Evolutionary conservation across 176 grass and related monocot genomes (phyloP).

Genomic region (Areca catechu): DNA sequence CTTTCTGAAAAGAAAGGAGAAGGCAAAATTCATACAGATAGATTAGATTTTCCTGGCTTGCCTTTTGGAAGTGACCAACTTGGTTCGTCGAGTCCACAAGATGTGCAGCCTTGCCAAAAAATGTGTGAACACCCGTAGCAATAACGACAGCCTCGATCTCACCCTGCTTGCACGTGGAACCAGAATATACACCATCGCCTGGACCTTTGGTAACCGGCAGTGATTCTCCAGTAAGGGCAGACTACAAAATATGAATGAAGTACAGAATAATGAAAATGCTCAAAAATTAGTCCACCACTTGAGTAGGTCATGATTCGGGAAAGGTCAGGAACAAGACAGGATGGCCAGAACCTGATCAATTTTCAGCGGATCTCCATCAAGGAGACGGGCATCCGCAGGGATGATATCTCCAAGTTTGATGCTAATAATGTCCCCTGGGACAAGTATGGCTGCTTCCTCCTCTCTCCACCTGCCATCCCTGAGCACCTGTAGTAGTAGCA

Average conservation of each 20-base stretch:
- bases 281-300: not conserved
- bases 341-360: slow-evolving; percentile 54
- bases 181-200: slow-evolving; percentile 82
- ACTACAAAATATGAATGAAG: slow-evolving; percentile 28
- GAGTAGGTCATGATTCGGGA: not conserved
- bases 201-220: slow-evolving; percentile 79
- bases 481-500: slow-evolving; percentile 45
- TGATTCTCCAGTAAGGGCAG: slow-evolving; percentile 71
- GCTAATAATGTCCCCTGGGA: slow-evolving; percentile 60
- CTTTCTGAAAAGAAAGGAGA: not conserved
- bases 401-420: slow-evolving; percentile 69
- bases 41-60: slow-evolving; percentile 7
- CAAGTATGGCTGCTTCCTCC: slow-evolving; percentile 46
- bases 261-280: slow-evolving; percentile 3
- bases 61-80: slow-evolving; percentile 97
- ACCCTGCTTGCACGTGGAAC: slow-evolving; percentile 90
- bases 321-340: not conserved
- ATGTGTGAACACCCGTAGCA: slow-evolving; percentile 81
- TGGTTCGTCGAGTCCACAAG: slow-evolving; percentile 90
- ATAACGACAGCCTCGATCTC: slow-evolving; percentile 88
- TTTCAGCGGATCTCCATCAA: slow-evolving; percentile 65
- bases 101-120: slow-evolving; percentile 87
- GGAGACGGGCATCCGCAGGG: slow-evolving; percentile 55
- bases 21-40: not conserved
- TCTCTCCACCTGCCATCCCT: slow-evolving; percentile 69